Conservation (phyloP, 352 stramenopile species). For the Pythium rishiriense region DNA sequence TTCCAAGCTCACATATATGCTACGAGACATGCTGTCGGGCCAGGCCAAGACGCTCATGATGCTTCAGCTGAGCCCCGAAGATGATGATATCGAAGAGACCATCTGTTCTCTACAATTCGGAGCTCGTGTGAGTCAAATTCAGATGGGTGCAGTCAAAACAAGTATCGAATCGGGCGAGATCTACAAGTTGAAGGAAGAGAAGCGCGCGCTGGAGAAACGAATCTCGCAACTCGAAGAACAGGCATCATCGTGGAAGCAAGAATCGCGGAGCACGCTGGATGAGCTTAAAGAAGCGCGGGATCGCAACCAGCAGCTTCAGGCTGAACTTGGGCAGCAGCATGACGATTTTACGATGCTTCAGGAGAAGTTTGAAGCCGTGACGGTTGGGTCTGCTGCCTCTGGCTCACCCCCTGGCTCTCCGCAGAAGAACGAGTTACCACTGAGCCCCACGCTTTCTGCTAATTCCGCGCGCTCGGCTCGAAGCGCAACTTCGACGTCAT, state of each 20-base stretch:
- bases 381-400: slow-evolving; percentile 9
- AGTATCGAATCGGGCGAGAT: slow-evolving; percentile 82
- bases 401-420: slow-evolving; percentile 22
- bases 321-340: slow-evolving; percentile 46
- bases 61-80: slow-evolving; percentile 87
- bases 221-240: slow-evolving; percentile 28
- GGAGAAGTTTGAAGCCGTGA: slow-evolving; percentile 32
- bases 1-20: slow-evolving; percentile 94
- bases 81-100: slow-evolving; percentile 81
- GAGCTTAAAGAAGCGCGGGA: slow-evolving; percentile 45
- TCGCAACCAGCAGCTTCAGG: slow-evolving; percentile 45
- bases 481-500: slow-evolving; percentile 47
- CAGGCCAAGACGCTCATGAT: slow-evolving; percentile 93
- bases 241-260: slow-evolving; percentile 36
- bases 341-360: slow-evolving; percentile 31
- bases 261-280: slow-evolving; percentile 49
- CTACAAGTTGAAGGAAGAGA: slow-evolving; percentile 71
- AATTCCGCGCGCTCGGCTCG: slow-evolving; percentile 38
- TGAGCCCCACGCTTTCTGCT: slow-evolving; percentile 44
- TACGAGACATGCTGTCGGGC: slow-evolving; percentile 90
- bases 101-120: slow-evolving; percentile 91
- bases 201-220: slow-evolving; percentile 43
- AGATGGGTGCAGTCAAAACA: slow-evolving; percentile 82
- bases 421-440: slow-evolving; percentile 3
- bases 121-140: slow-evolving; percentile 86